Base-by-base conservation (phyloP, 257 asterid genomes). In the Fraxinus quadrangulata region DNA sequence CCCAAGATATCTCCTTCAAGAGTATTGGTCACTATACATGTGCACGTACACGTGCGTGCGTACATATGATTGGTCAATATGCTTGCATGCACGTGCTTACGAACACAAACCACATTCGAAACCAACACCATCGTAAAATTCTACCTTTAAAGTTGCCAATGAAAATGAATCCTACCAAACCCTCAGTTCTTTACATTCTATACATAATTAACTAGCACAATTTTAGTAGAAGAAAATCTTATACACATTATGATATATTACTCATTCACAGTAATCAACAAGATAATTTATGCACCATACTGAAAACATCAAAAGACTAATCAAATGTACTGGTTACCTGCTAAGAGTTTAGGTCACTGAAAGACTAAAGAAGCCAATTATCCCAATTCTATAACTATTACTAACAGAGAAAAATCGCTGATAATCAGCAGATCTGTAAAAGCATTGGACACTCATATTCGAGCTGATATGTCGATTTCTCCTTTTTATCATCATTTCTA, bases 401-500 rank as follows among this genome's bases (percentile, higher is more conserved):
- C 36, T 63, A 26, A 63, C 69, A 63, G 8, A 63, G 69, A 63
- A 23, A 61, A 63, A 63, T 24, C 36, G 9, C 69, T 63, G 69
- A 63, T 23, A 24, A 63, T 63, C 34, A 63, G 34, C 69, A 63
- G 31, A 23, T 2, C 69, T 63, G 69, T 63, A 23, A 61, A 61
- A 61, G 30, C 33, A 24, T 9, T 23, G 12, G 11, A 11, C 30
- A 63, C 69, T 63, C 69, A 21, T 9, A 63, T 63, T 26, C 19
- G 36, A 24, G 69, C 69, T 63, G 69, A 78, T 23, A 37, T 10
- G 11, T n/a, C 23, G 0, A 21, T 12, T 42, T 33, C 31, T 73
- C 78, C 68, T 39, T 39, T 51, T 71, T 70, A 17, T 49, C 80
- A 23, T 49, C 37, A 70, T 36, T 40, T 12, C 28, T 51, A 73